Percentiles rank a stretch among this genome's conserved stretches.
Conservation (phyloP, 2,329 filamentous ascomycete species). For the Pseudocercospora musae region DNA sequence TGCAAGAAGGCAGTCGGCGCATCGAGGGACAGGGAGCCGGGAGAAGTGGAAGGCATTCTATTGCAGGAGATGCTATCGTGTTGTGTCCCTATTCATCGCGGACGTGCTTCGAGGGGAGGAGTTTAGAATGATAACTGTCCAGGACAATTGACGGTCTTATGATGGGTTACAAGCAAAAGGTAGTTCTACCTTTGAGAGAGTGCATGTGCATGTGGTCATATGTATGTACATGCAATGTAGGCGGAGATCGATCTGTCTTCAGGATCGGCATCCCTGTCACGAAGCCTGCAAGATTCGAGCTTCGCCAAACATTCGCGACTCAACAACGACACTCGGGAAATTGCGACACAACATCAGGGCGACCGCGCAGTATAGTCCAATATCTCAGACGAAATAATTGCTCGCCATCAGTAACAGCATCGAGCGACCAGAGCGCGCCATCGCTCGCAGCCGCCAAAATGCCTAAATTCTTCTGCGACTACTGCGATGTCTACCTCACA, state of each 20-base stretch:
- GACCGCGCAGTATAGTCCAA: neutral
- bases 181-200: neutral
- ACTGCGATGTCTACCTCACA: conserved; percentile 99
- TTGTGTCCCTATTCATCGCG: neutral
- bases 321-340: neutral
- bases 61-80: conserved; percentile 18
- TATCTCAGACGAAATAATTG: neutral
- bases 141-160: neutral
- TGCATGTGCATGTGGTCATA: neutral
- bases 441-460: conserved; percentile 20
- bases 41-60: conserved; percentile 33
- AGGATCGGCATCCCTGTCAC: neutral
- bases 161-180: neutral
- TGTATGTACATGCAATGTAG: neutral
- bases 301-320: neutral
- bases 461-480: conserved; percentile 62
- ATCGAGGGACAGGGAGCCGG: conserved; percentile 14
- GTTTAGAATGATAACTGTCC: neutral
- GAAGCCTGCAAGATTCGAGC: neutral
- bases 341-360: neutral
- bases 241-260: neutral
- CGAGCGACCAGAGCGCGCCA: neutral
- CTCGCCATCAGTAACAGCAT: neutral
- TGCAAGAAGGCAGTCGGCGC: conserved; percentile 27
- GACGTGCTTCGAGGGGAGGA: neutral